Percentiles rank a stretch among this genome's conserved stretches.
These are phyloP conservation scores for Sporothrix euskadiensis DNA, from an alignment of 2,329 filamentous ascomycete genomes.

Conservation along the genomic window DNA sequence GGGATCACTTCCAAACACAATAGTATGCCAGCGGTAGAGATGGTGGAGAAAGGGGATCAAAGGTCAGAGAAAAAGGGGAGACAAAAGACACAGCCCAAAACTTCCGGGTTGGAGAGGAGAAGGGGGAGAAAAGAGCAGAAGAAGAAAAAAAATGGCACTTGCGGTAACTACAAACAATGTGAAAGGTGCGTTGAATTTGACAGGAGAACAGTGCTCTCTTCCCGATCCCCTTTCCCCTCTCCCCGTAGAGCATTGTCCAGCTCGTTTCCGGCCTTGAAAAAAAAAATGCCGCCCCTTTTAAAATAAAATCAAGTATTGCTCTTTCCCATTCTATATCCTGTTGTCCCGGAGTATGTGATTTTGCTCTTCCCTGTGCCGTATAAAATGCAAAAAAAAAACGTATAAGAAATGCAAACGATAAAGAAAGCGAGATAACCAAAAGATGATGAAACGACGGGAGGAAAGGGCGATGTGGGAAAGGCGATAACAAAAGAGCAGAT, in stretches of 20 bases:
- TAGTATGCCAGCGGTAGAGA: not conserved
- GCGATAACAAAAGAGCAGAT: slow-evolving; percentile 12
- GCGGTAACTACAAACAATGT: slow-evolving; percentile 27
- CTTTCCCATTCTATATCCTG: slow-evolving; percentile 24
- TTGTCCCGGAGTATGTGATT: slow-evolving; percentile 21
- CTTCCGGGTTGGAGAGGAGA: slow-evolving; percentile 3
- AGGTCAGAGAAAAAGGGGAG: not conserved
- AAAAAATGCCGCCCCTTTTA: slow-evolving; percentile 28
- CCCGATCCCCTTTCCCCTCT: not conserved
- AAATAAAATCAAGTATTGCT: slow-evolving; percentile 31
- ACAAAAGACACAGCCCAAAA: slow-evolving; percentile 18
- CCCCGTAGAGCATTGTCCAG: slow-evolving; percentile 11
- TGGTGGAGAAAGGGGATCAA: not conserved
- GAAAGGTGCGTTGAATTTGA: slow-evolving; percentile 30
- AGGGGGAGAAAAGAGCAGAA: slow-evolving; percentile 15
- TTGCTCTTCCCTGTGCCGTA: slow-evolving; percentile 26
- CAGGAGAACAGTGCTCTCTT: slow-evolving; percentile 28
- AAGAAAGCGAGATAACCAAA: slow-evolving; percentile 16
- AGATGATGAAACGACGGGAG: slow-evolving; percentile 3
- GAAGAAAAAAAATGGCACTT: slow-evolving; percentile 25
- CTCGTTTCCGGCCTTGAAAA: slow-evolving; percentile 24
- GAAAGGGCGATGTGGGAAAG: slow-evolving; percentile 20
- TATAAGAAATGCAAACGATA: slow-evolving; percentile 25
- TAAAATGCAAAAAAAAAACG: slow-evolving; percentile 1
- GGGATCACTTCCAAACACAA: slow-evolving; percentile 5